Base-by-base conservation (phyloP, 805 yeast species). In the Cyberlindnera americana region DNA sequence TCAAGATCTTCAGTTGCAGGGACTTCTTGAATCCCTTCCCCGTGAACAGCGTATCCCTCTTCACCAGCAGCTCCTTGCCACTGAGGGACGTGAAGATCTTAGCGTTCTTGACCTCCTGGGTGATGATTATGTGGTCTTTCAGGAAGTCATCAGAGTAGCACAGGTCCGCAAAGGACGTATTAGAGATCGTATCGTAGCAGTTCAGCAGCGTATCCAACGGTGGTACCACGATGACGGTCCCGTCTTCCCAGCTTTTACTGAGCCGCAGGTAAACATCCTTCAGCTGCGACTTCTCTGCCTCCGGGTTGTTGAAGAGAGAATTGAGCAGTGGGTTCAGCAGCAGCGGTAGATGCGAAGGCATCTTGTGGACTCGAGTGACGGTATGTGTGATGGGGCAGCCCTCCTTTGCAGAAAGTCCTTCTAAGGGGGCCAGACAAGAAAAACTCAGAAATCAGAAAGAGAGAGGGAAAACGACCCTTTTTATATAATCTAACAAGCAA, bases 181-280 rank as follows among this genome's bases (percentile, higher is more conserved):
- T 64, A 0, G 72, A 42, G 15, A 61, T 67, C 11, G 44, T 39
- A 38, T 75, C 79, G 14, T 53, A 56, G 42, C 59, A 65, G 36
- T 67, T 57, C 32, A 62, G 52, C 10, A 83, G 62, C 3, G 72
- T 59, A 19, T 60, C 54, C 1, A 82, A 62, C 5, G 78, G 75
- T 0, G 95, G 95, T 1, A 82, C 78, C n/a, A 85, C 55, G 12
- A 85, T 67, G 54, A 70, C 78, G n/a, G 72, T 73, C 15, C 67
- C 68, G 27, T 81, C 44, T 59, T 61, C 30, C 53, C 57, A 40
- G 19, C 49, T 31, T 9, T 33, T 29, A 2, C 67, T 50, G 18
- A 82, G 52, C 35, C 59, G 68, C 4, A 60, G 54, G 26, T 78
- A 66, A 7, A 76, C 63, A n/a, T 66, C 67, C 41, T 68, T 72